phyloP scores from a whole-genome alignment of 1,139 yeast genomes.

The Meyerozyma carpophila region DNA sequence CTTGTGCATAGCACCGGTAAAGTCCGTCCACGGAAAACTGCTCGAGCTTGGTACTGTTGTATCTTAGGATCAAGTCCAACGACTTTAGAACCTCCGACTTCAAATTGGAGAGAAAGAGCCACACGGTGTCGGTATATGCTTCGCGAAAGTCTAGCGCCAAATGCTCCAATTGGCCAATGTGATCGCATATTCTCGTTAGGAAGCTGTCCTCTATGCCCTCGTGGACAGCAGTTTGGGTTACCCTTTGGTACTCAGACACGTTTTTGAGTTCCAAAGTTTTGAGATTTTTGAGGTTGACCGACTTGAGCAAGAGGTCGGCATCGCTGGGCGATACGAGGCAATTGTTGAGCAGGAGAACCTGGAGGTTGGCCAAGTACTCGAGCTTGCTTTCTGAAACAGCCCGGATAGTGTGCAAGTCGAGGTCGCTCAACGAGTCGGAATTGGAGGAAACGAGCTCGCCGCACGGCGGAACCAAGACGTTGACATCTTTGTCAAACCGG shows the following conservation, averaged over 20 bases:
- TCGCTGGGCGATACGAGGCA: constrained; percentile 22
- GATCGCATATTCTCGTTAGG: constrained; percentile 20
- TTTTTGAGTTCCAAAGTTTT: constrained; percentile 20
- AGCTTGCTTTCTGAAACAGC: constrained; percentile 11
- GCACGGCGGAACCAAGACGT: constrained; percentile 14
- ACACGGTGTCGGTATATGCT: constrained; percentile 35
- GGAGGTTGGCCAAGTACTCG: constrained; percentile 12
- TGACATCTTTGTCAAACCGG: constrained; percentile 13
- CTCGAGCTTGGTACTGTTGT: constrained; percentile 30
- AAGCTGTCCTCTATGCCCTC: constrained; percentile 20
- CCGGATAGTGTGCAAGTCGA: constrained; percentile 11
- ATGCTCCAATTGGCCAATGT: constrained; percentile 19
- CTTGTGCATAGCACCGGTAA: constrained; percentile 23
- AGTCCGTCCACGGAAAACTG: constrained; percentile 15
- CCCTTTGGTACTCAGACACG: constrained; percentile 22
- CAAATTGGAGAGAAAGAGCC: constrained; percentile 26
- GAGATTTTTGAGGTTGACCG: constrained; percentile 18
- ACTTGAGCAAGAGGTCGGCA: constrained; percentile 13
- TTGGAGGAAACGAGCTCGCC: constrained; percentile 8
- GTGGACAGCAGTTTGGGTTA: not conserved
- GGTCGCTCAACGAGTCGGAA: constrained; percentile 1
- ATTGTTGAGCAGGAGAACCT: constrained; percentile 21
- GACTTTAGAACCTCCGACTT: constrained; percentile 18
- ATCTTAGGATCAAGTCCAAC: constrained; percentile 40
- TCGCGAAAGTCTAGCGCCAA: constrained; percentile 44